Evolutionary conservation across 2,329 filamentous ascomycete genomes (phyloP).

Genomic region (Epichloe sp.): DNA sequence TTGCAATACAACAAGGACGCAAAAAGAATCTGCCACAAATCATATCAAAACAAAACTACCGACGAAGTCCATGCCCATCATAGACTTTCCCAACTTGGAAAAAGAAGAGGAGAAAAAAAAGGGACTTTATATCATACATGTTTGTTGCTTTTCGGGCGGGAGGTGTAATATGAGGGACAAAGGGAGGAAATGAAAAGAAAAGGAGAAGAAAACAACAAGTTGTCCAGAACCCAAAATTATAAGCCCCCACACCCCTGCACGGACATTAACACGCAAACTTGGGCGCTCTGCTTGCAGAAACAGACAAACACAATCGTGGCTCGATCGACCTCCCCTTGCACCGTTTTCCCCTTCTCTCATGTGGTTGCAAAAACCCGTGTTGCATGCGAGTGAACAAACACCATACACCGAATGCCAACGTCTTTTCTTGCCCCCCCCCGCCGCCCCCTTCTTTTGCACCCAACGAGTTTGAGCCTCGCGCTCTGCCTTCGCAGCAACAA

Average conservation of each 20-base stretch:
- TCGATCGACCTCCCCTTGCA: not conserved
- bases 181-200: not conserved
- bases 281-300: not conserved
- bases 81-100: not conserved
- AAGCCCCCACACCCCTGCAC: conserved; percentile 7
- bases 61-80: conserved; percentile 5
- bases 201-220: not conserved
- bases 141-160: not conserved
- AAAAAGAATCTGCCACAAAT: not conserved
- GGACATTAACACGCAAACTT: not conserved
- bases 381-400: not conserved
- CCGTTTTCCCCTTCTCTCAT: not conserved
- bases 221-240: not conserved
- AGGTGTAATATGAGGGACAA: not conserved
- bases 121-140: not conserved
- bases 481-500: not conserved
- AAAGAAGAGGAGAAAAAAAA: not conserved
- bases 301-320: not conserved
- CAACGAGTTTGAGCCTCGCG: not conserved
- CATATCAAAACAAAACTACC: conserved; percentile 4
- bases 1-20: not conserved
- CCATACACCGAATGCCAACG: not conserved
- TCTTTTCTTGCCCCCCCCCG: not conserved
- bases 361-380: not conserved
- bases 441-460: not conserved